A percentile compares a stretch with the other conserved stretches of the same genome.
phyloP scores from a whole-genome alignment of 2,329 filamentous ascomycete species.

The Sclerotinia trifoliorum region DNA sequence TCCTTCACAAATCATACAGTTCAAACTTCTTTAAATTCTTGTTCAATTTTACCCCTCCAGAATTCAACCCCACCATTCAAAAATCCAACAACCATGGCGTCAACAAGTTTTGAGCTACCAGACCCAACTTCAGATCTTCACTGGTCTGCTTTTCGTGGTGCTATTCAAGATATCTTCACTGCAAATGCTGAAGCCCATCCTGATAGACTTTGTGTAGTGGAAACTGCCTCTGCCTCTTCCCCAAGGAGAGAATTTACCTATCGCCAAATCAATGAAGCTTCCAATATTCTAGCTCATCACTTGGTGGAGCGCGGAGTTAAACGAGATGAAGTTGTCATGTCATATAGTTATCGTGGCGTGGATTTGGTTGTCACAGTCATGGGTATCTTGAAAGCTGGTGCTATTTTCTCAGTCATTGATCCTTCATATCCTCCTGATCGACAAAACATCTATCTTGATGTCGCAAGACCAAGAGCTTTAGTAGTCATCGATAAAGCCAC shows the following conservation, averaged over 20 bases:
- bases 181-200: slow-evolving; percentile 62
- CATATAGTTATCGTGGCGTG: slow-evolving; percentile 80
- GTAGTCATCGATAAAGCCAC: slow-evolving; percentile 72
- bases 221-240: slow-evolving; percentile 54
- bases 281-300: slow-evolving; percentile 77
- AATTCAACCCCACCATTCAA: slow-evolving; percentile 14
- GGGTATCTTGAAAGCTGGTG: slow-evolving; percentile 63
- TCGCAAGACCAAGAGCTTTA: slow-evolving; percentile 70
- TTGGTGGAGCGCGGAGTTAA: slow-evolving; percentile 70
- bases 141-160: slow-evolving; percentile 58
- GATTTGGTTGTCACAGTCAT: slow-evolving; percentile 77
- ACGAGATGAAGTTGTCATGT: slow-evolving; percentile 88
- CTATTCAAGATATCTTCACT: slow-evolving; percentile 60
- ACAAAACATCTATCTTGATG: slow-evolving; percentile 80
- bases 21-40: slow-evolving; percentile 16
- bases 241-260: slow-evolving; percentile 75
- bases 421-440: slow-evolving; percentile 78
- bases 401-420: slow-evolving; percentile 68
- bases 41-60: slow-evolving; percentile 16
- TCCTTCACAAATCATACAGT: slow-evolving; percentile 10
- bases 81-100: slow-evolving; percentile 25
- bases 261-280: slow-evolving; percentile 79
- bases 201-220: slow-evolving; percentile 64
- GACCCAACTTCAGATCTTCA: slow-evolving; percentile 58
- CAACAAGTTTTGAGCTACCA: slow-evolving; percentile 41